Conservation (phyloP, 768 basidiomycete species). For the Panaeolus cyanescens region DNA sequence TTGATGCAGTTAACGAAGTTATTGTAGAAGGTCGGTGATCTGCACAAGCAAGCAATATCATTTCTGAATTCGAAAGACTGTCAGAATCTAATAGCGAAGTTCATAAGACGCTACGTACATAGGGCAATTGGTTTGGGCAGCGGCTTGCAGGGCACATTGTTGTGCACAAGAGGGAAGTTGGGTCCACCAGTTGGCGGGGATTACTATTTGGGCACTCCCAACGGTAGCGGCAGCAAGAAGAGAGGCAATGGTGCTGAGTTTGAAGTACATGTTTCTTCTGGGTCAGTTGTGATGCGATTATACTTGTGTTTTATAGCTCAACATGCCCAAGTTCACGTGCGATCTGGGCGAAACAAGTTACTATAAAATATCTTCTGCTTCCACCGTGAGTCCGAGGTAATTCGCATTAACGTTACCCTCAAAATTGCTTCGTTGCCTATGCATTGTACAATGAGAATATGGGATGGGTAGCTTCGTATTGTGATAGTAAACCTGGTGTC, state of each 20-base stretch:
- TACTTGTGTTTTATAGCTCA: neutral
- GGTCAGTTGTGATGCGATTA: too few species aligned
- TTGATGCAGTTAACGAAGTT: neutral
- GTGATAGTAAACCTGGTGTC: too few species aligned
- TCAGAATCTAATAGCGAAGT: too few species aligned
- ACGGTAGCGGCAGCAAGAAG: neutral
- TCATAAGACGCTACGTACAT: neutral
- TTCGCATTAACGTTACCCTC: too few species aligned
- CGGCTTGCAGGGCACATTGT: neutral
- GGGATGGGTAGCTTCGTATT: too few species aligned
- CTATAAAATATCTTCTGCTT: too few species aligned
- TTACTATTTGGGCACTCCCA: neutral
- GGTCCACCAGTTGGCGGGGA: neutral
- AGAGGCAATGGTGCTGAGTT: neutral
- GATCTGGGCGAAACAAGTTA: too few species aligned
- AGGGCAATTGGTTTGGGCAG: neutral
- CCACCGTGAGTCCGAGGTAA: too few species aligned
- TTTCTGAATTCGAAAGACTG: too few species aligned
- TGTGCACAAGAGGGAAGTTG: neutral
- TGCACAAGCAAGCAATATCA: neutral
- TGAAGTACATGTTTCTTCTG: neutral
- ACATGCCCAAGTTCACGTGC: too few species aligned
- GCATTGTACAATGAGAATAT: too few species aligned
- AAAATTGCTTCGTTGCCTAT: too few species aligned
- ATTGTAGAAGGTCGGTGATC: neutral